A percentile compares a stretch with the other conserved stretches of the same genome.
Evolutionary conservation across 208 protist species (phyloP).

Genomic region (Vickermania ingenoplastis): DNA sequence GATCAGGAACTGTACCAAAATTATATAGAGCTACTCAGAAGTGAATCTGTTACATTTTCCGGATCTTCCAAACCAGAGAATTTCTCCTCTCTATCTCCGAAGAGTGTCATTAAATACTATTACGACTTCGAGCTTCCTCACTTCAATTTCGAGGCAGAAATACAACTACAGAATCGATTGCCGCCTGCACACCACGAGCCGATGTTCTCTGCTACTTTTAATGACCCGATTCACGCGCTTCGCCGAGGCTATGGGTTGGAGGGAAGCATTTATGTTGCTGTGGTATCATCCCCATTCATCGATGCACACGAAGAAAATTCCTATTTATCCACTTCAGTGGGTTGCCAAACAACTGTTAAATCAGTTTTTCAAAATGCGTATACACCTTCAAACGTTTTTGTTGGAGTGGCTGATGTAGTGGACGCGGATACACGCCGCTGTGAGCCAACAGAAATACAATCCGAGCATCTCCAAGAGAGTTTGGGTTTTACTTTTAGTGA

Average conservation of each 20-base stretch:
- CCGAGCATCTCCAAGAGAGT: slow-evolving; percentile 13
- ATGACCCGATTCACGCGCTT: slow-evolving; percentile 16
- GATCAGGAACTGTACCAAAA: background rate
- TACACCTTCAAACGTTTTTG: slow-evolving; percentile 11
- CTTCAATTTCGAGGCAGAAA: slow-evolving; percentile 20
- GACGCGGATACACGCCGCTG: slow-evolving; percentile 8
- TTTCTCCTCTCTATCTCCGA: too few species aligned
- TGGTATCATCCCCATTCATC: background rate
- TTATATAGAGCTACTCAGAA: too few species aligned
- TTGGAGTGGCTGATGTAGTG: slow-evolving; percentile 10
- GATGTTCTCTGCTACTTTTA: slow-evolving; percentile 15
- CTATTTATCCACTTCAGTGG: background rate
- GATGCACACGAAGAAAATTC: background rate
- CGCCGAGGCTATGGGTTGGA: slow-evolving; percentile 31
- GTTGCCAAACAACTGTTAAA: slow-evolving; percentile 20
- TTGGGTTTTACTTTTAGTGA: slow-evolving; percentile 38
- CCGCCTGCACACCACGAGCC: slow-evolving; percentile 10
- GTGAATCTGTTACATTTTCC: too few species aligned
- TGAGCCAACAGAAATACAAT: slow-evolving; percentile 16
- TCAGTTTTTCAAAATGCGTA: slow-evolving; percentile 21
- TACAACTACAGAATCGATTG: slow-evolving; percentile 21
- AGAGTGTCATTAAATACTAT: slow-evolving; percentile 12
- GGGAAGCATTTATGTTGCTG: slow-evolving; percentile 26
- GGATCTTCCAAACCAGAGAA: too few species aligned
- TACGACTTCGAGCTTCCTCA: slow-evolving; percentile 19